Conservation (phyloP, 176 grass and related monocot genomes). For the Triticum urartu region DNA sequence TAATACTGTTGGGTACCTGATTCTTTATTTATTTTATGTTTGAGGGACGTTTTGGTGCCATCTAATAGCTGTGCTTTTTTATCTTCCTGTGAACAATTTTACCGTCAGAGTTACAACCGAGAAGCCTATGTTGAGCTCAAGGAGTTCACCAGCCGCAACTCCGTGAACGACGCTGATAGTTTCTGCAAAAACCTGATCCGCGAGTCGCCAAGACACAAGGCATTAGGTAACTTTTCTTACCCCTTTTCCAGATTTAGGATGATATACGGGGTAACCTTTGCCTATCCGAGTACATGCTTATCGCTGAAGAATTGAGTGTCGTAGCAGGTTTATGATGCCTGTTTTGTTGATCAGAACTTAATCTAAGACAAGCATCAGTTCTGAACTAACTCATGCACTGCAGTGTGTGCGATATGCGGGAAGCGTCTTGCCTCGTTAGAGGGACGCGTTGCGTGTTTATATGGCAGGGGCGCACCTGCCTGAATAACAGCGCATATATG, state of each 20-base stretch:
- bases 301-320: not conserved
- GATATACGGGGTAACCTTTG: not conserved
- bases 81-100: not conserved
- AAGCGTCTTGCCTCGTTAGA: too few species aligned
- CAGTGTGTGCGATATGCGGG: too few species aligned
- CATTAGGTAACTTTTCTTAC: constrained; percentile 47
- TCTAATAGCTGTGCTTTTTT: constrained; percentile 5
- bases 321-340: not conserved
- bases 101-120: constrained; percentile 65
- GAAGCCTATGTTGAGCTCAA: constrained; percentile 76
- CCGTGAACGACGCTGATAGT: constrained; percentile 62
- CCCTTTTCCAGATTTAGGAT: not conserved
- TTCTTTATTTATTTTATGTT: not conserved
- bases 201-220: constrained; percentile 63
- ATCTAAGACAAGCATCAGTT: not conserved
- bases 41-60: not conserved
- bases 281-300: not conserved
- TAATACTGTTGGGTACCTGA: not conserved
- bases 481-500: too few species aligned
- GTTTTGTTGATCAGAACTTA: not conserved
- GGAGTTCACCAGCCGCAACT: constrained; percentile 64
- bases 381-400: not conserved
- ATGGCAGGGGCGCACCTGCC: too few species aligned
- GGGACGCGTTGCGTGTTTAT: too few species aligned
- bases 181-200: constrained; percentile 78